Conservation (phyloP, 2,329 filamentous ascomycete genomes). For the Fusarium sp. region DNA sequence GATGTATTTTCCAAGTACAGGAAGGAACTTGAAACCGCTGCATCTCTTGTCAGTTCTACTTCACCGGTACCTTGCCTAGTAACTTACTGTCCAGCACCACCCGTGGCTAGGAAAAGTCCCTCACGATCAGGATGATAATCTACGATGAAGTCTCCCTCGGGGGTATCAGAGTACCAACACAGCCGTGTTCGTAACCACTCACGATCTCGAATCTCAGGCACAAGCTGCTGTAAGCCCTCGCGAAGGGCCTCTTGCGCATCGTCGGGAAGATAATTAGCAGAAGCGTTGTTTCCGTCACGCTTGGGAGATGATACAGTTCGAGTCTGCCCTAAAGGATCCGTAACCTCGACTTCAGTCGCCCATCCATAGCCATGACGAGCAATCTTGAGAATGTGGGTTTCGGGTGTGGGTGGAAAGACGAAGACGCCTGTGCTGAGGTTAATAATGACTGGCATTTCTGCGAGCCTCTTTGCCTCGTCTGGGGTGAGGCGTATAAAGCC, state of each 20-base stretch:
- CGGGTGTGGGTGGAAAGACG: slow-evolving; percentile 65
- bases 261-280: slow-evolving; percentile 59
- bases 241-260: slow-evolving; percentile 68
- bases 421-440: slow-evolving; percentile 68
- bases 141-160: slow-evolving; percentile 72
- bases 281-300: slow-evolving; percentile 54
- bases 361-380: slow-evolving; percentile 73
- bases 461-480: slow-evolving; percentile 67
- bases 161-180: slow-evolving; percentile 77
- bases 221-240: slow-evolving; percentile 63
- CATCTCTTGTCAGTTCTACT: not conserved
- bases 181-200: slow-evolving; percentile 65
- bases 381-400: slow-evolving; percentile 67
- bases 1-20: slow-evolving; percentile 41
- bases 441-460: slow-evolving; percentile 69
- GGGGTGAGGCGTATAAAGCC: slow-evolving; percentile 73
- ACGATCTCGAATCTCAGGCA: slow-evolving; percentile 66
- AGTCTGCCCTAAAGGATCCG: slow-evolving; percentile 15
- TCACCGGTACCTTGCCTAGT: rapidly evolving
- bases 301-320: slow-evolving; percentile 53
- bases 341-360: slow-evolving; percentile 48
- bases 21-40: slow-evolving; percentile 44
- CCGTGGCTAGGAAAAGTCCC: slow-evolving; percentile 63
- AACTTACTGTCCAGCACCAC: slow-evolving; percentile 49
- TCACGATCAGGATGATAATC: slow-evolving; percentile 65